Base-by-base conservation (phyloP, 192 early-diverging fungal species). In the Kickxella alabastrina region DNA sequence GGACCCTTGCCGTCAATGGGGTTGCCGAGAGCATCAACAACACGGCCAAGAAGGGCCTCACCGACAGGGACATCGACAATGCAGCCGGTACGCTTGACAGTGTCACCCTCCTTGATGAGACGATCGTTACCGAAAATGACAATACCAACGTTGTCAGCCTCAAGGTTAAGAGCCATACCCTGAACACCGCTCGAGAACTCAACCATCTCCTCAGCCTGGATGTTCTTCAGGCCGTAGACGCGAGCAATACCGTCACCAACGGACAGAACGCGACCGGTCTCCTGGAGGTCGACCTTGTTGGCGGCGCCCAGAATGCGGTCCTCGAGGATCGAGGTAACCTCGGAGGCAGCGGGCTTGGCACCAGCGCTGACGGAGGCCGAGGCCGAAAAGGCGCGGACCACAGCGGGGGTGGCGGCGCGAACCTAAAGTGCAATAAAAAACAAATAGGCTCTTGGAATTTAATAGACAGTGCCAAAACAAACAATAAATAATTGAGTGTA, bases 211-310 rank as follows among this genome's bases (percentile, higher is more conserved):
- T 99, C 95, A 64, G 95, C 91, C 83, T 99, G 92, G 57, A 84
- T 81, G 79, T 97, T 99, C 84, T 91, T 94, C 78, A 97, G 83
- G 48, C 93, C 97, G 57, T 94, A 95, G 51, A 99, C 92, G 86
- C 96, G 94, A 56, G 96, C 96, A 83, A 99, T 97, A 95, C 96
- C 96, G 80, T 99, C 96, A 88, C 96, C 94, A 66, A 99, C 95
- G 72, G 96, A 97, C 66, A 99, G 82, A 49, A 99, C 96, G 71
- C 95, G 91, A 52, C 95, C 97, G 40, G 95, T 98, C 81, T 98
- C 94, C 74, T 93, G 87, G 57, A 98, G 85, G 68, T 98, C 92
- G 65, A 86, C 84, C 58, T 84, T 80, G 56, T 81, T 71, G 80
- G 79, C 78, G 49, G 87, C 80, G 51, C 96, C 93, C 45, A 89